Evolutionary conservation across 192 early-diverging fungal genomes (phyloP), one percentile per base, ranked within the genome.

Genomic region (Backusella tarrabulga): DNA sequence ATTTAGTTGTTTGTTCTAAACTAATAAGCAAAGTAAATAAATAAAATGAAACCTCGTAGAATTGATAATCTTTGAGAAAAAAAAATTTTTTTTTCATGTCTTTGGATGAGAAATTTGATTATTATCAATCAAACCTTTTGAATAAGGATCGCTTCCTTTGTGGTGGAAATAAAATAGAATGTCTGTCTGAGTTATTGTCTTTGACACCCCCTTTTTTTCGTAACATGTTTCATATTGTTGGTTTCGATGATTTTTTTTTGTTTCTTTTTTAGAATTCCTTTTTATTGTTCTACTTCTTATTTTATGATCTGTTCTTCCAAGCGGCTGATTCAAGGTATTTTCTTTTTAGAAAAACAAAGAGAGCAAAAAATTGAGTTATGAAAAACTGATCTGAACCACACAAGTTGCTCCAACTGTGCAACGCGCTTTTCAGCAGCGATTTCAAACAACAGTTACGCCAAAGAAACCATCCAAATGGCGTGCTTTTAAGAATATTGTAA

Each of bases 401-500:
- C 0, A 26, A 60, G 54, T 60, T 6, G 23, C 68, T 38, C 68
- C 68, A 7, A 9, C 35, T 21, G 68, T 69, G 11, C n/a, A n/a
- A 41, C 68, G n/a, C 36, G 35, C 68, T 38, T 36, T 69, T 23
- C 68, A 70, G 26, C 68, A 70, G 21, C 34, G 68, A 38, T 70
- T 70, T 40, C n/a, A 36, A 14, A 26, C 68, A 23, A 70, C 68
- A n/a, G 17, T 21, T 36, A 36, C 68, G 1, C 11, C 68, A 5
- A 70, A 21, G 12, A 70, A 35, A 5, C 21, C 34, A 12, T 38
- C 68, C 36, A 70, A 70, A 23, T 70, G 68, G 68, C 34, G 38
- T 7, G n/a, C 12, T 9, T 23, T 70, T 41, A 70, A 41, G 68
- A 72, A 72, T 29, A 29, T 44, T 46, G 26, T 29, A 23, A 44